Conservation (phyloP, 1,139 yeast species). For the Yamadazyma diospyri region DNA sequence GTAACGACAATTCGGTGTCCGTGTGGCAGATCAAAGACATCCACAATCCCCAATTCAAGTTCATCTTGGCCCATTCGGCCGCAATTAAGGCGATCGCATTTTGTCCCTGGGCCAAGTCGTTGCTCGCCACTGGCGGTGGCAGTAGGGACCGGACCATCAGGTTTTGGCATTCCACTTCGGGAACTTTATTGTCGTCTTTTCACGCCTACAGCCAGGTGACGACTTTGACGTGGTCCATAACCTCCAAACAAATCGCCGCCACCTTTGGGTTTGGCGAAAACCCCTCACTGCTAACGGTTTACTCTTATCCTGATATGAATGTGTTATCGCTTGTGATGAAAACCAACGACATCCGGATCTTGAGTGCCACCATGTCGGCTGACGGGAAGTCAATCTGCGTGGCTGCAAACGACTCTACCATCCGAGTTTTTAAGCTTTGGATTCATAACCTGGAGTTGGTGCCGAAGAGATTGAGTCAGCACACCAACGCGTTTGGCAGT, state of each 20-base stretch:
- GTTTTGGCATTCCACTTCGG: conserved; percentile 82
- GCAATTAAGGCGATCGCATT: conserved; percentile 45
- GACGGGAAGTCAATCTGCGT: conserved; percentile 60
- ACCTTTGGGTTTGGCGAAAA: conserved; percentile 77
- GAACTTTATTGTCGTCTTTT: conserved; percentile 56
- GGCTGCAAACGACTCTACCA: conserved; percentile 74
- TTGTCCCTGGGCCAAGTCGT: conserved; percentile 42
- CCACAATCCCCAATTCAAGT: conserved; percentile 39
- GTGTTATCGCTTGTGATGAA: conserved; percentile 51
- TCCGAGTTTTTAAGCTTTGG: conserved; percentile 75
- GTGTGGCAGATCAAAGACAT: conserved; percentile 57
- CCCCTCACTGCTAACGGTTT: conserved; percentile 51
- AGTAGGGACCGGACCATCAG: conserved; percentile 46
- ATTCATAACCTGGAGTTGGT: conserved; percentile 17
- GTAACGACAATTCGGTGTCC: conserved; percentile 68
- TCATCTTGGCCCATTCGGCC: conserved; percentile 41
- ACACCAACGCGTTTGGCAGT: conserved; percentile 48
- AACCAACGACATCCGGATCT: conserved; percentile 50
- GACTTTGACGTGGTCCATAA: conserved; percentile 70
- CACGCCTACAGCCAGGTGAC: conserved; percentile 75
- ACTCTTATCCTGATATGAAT: conserved; percentile 62
- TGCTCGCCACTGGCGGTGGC: conserved; percentile 47
- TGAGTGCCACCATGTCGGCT: conserved; percentile 67
- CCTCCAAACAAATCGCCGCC: conserved; percentile 61
- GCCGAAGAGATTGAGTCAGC: conserved; percentile 1